Conservation (phyloP, 768 basidiomycete species). For the Suillus placidus region DNA sequence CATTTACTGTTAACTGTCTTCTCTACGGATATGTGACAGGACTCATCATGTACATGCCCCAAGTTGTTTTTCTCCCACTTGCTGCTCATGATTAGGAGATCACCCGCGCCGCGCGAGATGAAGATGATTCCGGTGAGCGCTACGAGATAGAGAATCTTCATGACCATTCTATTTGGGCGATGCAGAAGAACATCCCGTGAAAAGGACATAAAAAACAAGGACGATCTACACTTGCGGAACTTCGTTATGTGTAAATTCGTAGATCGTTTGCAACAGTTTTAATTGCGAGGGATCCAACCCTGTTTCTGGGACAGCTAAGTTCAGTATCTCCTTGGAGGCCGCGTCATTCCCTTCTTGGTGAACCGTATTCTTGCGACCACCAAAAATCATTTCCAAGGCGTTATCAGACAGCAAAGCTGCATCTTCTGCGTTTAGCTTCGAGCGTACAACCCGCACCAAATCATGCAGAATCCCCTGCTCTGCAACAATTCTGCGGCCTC, state of each 20-base stretch:
- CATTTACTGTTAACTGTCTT: neutral
- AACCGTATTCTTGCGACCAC: neutral
- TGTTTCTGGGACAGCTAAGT: neutral
- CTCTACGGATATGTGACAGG: neutral
- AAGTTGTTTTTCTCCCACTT: neutral
- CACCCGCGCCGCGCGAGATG: too few relatives aligned
- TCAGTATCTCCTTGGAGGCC: neutral
- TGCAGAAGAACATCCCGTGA: neutral
- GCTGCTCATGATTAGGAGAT: neutral
- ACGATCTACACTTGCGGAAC: too few relatives aligned
- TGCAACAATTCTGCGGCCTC: neutral
- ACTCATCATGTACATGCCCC: neutral
- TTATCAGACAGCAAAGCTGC: neutral
- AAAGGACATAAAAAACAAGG: too few relatives aligned
- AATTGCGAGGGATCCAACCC: neutral
- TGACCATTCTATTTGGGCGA: neutral
- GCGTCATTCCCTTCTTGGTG: neutral
- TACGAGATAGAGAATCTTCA: neutral
- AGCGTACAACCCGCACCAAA: neutral
- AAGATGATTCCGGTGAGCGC: too few relatives aligned
- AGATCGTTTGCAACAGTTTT: neutral
- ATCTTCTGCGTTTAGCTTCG: neutral
- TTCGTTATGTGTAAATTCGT: too few relatives aligned
- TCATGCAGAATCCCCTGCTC: neutral
- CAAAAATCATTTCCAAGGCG: neutral